Percentiles rank a stretch among this genome's conserved stretches.
Evolutionary conservation across 495 filamentous ascomycete species (phyloP).

Genomic region (Aspergillus homomorphus): DNA sequence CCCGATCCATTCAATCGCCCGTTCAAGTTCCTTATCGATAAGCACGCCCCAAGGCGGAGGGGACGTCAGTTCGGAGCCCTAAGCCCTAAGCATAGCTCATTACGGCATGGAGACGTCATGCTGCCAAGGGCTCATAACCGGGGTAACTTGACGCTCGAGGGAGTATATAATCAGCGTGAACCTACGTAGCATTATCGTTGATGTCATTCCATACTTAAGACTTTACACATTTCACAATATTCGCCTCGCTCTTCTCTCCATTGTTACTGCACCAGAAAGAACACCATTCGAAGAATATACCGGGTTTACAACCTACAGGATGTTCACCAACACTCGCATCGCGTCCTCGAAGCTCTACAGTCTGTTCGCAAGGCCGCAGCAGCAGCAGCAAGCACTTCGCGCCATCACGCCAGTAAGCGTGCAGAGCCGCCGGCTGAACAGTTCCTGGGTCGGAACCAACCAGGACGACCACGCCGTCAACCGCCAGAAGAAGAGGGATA

Average conservation of each 20-base stretch:
- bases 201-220: neutral
- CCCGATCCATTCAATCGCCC: too few species aligned
- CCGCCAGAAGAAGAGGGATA: constrained; percentile 42
- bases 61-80: constrained; percentile 7
- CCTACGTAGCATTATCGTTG: neutral
- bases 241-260: too few species aligned
- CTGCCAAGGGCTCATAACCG: neutral
- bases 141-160: neutral
- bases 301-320: too few species aligned
- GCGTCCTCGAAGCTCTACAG: constrained; percentile 8
- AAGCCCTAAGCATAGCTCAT: constrained; percentile 23
- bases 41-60: neutral
- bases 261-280: too few species aligned
- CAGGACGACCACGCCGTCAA: constrained; percentile 34
- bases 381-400: constrained; percentile 17
- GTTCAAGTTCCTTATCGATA: constrained; percentile 29
- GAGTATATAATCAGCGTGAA: neutral
- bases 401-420: constrained; percentile 8
- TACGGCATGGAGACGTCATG: constrained; percentile 25
- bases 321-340: constrained; percentile 17
- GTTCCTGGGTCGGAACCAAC: constrained; percentile 38
- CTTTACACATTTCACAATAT: too few species aligned
- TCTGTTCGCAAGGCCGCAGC: constrained; percentile 12
- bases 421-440: constrained; percentile 19
- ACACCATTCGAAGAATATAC: too few species aligned